Evolutionary conservation across 306 rosid species (phyloP).

Genomic region (Quercus glauca): DNA sequence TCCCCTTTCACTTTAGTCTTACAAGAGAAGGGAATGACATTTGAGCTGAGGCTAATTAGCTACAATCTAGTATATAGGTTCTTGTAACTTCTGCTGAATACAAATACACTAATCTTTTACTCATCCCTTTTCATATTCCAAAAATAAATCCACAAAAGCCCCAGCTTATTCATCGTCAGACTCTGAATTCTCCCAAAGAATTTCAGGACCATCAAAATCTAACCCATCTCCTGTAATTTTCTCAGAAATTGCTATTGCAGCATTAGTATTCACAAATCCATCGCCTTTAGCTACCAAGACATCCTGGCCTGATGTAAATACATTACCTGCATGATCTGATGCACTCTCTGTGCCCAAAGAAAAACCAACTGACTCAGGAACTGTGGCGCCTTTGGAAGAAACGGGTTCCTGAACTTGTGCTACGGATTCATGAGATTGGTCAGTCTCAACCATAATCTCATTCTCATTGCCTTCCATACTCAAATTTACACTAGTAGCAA

Average conservation of each 20-base stretch:
- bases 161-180: constrained; percentile 44
- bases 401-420: constrained; percentile 28
- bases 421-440: constrained; percentile 19
- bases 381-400: constrained; percentile 11
- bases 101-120: neutral
- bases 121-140: too few species aligned
- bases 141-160: neutral
- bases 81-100: neutral
- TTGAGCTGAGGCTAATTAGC: too few species aligned
- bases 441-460: constrained; percentile 24
- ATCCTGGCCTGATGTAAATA: constrained; percentile 20
- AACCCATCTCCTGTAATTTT: constrained; percentile 17
- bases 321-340: constrained; percentile 29
- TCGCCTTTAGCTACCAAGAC: constrained; percentile 2
- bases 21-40: too few species aligned
- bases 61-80: neutral
- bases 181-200: constrained; percentile 67
- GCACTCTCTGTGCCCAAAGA: constrained; percentile 18
- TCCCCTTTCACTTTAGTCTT: too few species aligned
- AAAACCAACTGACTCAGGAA: constrained; percentile 7
- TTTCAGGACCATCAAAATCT: constrained; percentile 49
- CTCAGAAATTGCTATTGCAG: constrained; percentile 22
- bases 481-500: constrained; percentile 26
- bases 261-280: constrained; percentile 12
- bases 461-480: constrained; percentile 30